Conservation (phyloP, 192 early-diverging fungal genomes). For the Allomyces arbusculus region DNA sequence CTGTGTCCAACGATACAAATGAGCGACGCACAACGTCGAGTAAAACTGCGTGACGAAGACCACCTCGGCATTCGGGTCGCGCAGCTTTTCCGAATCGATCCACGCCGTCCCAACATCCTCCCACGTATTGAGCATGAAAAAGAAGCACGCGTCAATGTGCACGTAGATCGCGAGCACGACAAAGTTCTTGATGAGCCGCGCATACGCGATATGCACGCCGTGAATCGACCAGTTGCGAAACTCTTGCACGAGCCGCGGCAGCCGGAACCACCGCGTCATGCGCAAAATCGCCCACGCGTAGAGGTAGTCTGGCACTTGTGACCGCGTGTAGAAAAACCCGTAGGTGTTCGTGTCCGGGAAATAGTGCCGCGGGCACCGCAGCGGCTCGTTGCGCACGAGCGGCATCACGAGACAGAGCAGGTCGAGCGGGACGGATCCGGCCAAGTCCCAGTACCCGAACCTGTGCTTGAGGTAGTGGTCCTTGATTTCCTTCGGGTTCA, state of each 20-base stretch:
- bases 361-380: not conserved
- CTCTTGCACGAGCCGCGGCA: conserved; percentile 1
- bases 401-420: not conserved
- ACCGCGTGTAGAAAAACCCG: no score
- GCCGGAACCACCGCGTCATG: conserved; percentile 7
- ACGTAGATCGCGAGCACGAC: not conserved
- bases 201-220: not conserved
- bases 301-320: not conserved
- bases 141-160: conserved; percentile 6
- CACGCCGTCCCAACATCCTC: conserved; percentile 1
- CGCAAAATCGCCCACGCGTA: conserved; percentile 3
- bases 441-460: not conserved
- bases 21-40: no score
- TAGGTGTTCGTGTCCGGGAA: not conserved
- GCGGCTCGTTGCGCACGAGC: not conserved
- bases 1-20: no score
- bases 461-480: conserved; percentile 1
- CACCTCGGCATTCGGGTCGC: not conserved
- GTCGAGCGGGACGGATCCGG: conserved; percentile 5
- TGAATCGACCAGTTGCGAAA: not conserved
- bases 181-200: conserved; percentile 7
- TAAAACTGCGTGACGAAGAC: conserved; percentile 1
- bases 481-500: conserved; percentile 1
- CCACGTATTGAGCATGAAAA: conserved; percentile 4
- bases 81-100: conserved; percentile 1